Conservation (phyloP, 176 grass and related monocot species). For the Lolium perenne region DNA sequence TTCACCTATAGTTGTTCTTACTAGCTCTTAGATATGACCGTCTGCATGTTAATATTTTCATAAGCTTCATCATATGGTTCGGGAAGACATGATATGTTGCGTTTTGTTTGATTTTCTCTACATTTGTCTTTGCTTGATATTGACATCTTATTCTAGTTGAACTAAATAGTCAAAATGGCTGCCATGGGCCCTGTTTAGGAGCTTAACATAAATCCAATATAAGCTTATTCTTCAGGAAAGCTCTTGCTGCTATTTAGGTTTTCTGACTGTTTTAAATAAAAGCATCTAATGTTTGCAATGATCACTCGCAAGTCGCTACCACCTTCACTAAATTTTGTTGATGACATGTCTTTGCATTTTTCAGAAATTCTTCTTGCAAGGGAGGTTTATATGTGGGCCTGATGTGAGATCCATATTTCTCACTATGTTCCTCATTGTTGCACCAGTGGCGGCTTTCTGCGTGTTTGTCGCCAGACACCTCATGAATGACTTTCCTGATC, state of each 20-base stretch:
- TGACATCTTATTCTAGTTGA: background rate
- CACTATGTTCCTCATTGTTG: slow-evolving; percentile 86
- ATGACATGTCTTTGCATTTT: slow-evolving; percentile 30
- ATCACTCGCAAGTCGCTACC: background rate
- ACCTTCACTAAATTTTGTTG: background rate
- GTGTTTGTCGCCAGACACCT: slow-evolving; percentile 81
- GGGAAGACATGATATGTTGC: background rate
- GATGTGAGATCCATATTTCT: slow-evolving; percentile 93
- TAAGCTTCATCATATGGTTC: slow-evolving; percentile 5
- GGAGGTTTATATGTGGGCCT: slow-evolving; percentile 98
- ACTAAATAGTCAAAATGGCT: slow-evolving; percentile 5
- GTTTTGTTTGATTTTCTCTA: slow-evolving; percentile 30
- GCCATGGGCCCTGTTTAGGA: background rate
- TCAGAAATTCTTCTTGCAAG: slow-evolving; percentile 92
- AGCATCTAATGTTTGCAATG: slow-evolving; percentile 8
- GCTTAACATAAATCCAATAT: background rate
- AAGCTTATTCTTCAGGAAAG: background rate
- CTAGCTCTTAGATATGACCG: background rate
- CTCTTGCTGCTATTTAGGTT: slow-evolving; percentile 19
- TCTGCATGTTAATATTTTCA: slow-evolving; percentile 16
- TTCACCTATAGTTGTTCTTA: slow-evolving; percentile 9
- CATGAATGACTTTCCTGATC: slow-evolving; percentile 77
- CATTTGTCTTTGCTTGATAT: slow-evolving; percentile 34
- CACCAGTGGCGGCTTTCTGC: slow-evolving; percentile 80
- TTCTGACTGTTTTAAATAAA: background rate